Percentiles rank a stretch among this genome's conserved stretches.
phyloP scores from a whole-genome alignment of 2,329 filamentous ascomycete species.

The Westerdykella sp. region DNA sequence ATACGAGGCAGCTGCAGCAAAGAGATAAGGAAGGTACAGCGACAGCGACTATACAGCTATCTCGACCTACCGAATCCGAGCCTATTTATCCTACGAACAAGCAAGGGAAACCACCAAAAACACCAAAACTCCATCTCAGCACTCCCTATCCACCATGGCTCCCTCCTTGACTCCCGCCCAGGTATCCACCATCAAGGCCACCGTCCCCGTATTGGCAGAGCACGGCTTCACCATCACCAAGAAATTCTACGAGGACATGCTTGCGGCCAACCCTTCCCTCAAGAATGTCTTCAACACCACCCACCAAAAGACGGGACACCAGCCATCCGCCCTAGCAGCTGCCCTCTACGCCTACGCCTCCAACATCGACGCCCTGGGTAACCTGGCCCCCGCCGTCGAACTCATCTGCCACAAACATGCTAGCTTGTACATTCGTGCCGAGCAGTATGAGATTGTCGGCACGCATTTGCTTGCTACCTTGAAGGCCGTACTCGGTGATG shows the following conservation, averaged over 20 bases:
- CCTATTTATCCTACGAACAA: too few species aligned
- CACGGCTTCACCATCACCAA: conserved; percentile 63
- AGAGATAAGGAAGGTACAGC: too few species aligned
- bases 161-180: conserved; percentile 54
- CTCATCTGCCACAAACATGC: conserved; percentile 73
- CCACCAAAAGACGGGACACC: conserved; percentile 62
- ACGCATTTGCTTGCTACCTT: conserved; percentile 64
- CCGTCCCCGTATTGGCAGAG: conserved; percentile 61
- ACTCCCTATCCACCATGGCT: conserved; percentile 12
- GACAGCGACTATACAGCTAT: too few species aligned
- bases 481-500: conserved; percentile 58
- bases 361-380: conserved; percentile 63
- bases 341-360: conserved; percentile 65
- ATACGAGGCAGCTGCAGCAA: too few species aligned
- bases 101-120: too few species aligned
- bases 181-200: conserved; percentile 60
- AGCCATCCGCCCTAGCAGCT: conserved; percentile 62
- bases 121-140: too few species aligned
- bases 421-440: conserved; percentile 60
- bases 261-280: conserved; percentile 59
- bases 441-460: conserved; percentile 66
- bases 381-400: conserved; percentile 53
- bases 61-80: too few species aligned
- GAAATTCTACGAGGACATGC: conserved; percentile 66
- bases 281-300: conserved; percentile 66